phyloP scores from a whole-genome alignment of 192 early-diverging fungal genomes.

The Coemansia sp. region DNA sequence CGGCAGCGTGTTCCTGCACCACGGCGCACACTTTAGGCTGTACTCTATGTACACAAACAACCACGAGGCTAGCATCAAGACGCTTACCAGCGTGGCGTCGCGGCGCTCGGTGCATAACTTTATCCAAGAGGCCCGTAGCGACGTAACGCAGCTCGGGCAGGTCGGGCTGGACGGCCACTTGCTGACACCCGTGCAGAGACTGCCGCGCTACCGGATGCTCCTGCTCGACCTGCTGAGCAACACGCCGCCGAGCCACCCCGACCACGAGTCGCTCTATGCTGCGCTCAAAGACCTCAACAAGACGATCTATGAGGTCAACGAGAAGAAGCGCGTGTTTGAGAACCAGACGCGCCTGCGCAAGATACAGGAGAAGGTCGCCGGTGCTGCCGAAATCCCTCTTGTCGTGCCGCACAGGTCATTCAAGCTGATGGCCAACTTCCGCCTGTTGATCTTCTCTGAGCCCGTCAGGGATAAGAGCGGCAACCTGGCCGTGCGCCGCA shows the following conservation, averaged over 20 bases:
- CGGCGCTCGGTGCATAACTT: conserved; percentile 32
- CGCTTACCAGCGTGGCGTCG: conserved; percentile 53
- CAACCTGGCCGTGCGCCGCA: conserved; percentile 19
- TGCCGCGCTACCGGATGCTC: conserved; percentile 90
- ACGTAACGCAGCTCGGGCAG: conserved; percentile 66
- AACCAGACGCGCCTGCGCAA: conserved; percentile 54
- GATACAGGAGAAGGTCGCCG: conserved; percentile 56
- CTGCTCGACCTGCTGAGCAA: conserved; percentile 77
- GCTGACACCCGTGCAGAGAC: conserved; percentile 88
- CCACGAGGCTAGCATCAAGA: conserved; percentile 67
- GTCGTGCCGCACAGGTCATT: conserved; percentile 56
- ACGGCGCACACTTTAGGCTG: conserved; percentile 76
- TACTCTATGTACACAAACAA: conserved; percentile 84
- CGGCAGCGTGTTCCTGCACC: conserved; percentile 72
- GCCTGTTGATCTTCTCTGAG: conserved; percentile 26
- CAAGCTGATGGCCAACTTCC: conserved; percentile 53
- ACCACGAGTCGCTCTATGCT: conserved; percentile 60
- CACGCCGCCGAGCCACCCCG: conserved; percentile 74
- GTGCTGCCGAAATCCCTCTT: conserved; percentile 38
- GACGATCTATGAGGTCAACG: conserved; percentile 79
- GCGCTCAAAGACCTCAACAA: conserved; percentile 67
- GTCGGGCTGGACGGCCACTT: conserved; percentile 80
- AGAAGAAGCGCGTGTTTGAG: conserved; percentile 66
- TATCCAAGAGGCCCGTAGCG: conserved; percentile 37
- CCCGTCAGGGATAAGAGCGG: conserved; percentile 1